A percentile compares a stretch with the other conserved stretches of the same genome.
Evolutionary conservation across 1,139 yeast species (phyloP).

Genomic region (Kurtzmaniella natalensis): DNA sequence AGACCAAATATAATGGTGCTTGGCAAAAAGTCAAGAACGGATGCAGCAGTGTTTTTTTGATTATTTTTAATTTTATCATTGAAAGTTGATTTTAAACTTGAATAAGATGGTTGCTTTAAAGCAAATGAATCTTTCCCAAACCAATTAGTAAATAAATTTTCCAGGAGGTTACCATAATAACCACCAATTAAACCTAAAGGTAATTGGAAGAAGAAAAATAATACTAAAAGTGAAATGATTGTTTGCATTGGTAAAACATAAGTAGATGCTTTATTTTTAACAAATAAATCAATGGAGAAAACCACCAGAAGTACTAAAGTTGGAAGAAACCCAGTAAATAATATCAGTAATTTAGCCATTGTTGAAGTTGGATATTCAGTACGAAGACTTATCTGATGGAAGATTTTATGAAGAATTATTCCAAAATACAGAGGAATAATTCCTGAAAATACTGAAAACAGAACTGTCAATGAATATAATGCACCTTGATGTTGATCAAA

Average conservation of each 20-base stretch:
- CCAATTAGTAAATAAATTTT: slow-evolving; percentile 9
- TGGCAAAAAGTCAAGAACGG: slow-evolving; percentile 20
- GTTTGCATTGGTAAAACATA: slow-evolving; percentile 77
- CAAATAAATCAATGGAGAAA: slow-evolving; percentile 57
- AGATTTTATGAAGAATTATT: slow-evolving; percentile 52
- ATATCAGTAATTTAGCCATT: slow-evolving; percentile 32
- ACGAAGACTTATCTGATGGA: slow-evolving; percentile 35
- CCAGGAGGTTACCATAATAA: slow-evolving; percentile 42
- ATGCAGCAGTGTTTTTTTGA: slow-evolving; percentile 8
- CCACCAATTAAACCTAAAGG: slow-evolving; percentile 80
- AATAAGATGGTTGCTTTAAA: slow-evolving; percentile 12
- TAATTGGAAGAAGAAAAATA: slow-evolving; percentile 62
- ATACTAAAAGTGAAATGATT: slow-evolving; percentile 49
- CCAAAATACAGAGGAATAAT: slow-evolving; percentile 71
- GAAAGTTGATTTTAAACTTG: slow-evolving; percentile 7
- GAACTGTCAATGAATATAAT: slow-evolving; percentile 54
- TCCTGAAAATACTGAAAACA: slow-evolving; percentile 65
- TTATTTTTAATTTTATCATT: neutral
- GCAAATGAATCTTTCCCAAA: slow-evolving; percentile 22
- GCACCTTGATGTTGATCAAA: slow-evolving; percentile 63
- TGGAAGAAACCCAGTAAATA: slow-evolving; percentile 63
- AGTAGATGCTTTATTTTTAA: slow-evolving; percentile 76
- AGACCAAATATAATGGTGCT: slow-evolving; percentile 50
- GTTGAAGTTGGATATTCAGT: slow-evolving; percentile 17
- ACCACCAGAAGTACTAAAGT: slow-evolving; percentile 50